A percentile compares a stretch with the other conserved stretches of the same genome.
Evolutionary conservation across 768 basidiomycete species (phyloP).

Genomic region (Glaciozyma martinii): DNA sequence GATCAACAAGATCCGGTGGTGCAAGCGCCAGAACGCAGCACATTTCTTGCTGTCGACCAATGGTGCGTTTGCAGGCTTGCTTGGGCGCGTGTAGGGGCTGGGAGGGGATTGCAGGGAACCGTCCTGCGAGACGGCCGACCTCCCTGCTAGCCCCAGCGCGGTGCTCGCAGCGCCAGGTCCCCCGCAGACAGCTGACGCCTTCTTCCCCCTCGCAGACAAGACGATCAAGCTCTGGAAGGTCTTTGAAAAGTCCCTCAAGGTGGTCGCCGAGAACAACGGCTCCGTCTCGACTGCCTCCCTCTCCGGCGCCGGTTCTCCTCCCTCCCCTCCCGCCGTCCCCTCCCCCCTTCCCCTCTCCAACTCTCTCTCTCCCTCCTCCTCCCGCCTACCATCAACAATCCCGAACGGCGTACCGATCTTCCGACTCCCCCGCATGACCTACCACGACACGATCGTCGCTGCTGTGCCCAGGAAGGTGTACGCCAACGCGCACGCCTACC

Average conservation of each 20-base stretch:
- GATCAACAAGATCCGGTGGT: slow-evolving; percentile 99
- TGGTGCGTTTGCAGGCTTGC: slow-evolving; percentile 49
- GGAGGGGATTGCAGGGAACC: not conserved
- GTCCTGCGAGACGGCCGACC: not conserved
- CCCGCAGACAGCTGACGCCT: too few relatives aligned
- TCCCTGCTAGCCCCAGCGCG: not conserved
- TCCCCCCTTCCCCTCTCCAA: slow-evolving; percentile 16
- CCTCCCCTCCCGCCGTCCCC: slow-evolving; percentile 43
- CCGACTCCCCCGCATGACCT: slow-evolving; percentile 78
- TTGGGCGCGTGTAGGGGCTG: not conserved
- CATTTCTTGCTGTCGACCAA: slow-evolving; percentile 97
- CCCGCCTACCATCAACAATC: slow-evolving; percentile 4
- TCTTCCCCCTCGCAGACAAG: slow-evolving; percentile 59
- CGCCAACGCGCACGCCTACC: slow-evolving; percentile 97
- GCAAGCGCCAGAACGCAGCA: slow-evolving; percentile 91
- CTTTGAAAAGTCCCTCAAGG: slow-evolving; percentile 93
- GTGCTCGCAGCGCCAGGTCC: too few relatives aligned
- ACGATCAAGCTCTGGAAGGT: slow-evolving; percentile 99
- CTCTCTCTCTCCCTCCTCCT: slow-evolving; percentile 7
- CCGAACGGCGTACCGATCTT: slow-evolving; percentile 43
- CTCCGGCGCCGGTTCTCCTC: slow-evolving; percentile 47
- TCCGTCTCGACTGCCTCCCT: slow-evolving; percentile 37
- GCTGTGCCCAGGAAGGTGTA: slow-evolving; percentile 98
- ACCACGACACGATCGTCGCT: slow-evolving; percentile 96
- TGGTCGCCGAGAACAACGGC: slow-evolving; percentile 94